Base-by-base conservation (phyloP, 495 filamentous ascomycete species). In the Aspergillus nidulans region DNA sequence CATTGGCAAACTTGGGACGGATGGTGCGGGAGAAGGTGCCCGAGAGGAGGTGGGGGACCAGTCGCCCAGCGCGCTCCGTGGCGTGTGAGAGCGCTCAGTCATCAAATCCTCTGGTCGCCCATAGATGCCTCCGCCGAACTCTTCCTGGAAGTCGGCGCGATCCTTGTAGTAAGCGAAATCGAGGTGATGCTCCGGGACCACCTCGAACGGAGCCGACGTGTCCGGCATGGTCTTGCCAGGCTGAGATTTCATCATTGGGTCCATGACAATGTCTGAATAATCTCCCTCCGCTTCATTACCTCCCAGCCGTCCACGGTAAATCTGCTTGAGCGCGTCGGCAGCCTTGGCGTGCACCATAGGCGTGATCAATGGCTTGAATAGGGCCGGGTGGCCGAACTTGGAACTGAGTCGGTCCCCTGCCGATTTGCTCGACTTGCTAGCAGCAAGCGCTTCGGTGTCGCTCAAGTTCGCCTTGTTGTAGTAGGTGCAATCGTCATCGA, bases 331-430 rank as follows among this genome's bases (percentile, higher is more conserved):
- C 32, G 90, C 78, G 47, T 91, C 88, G 55, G 91, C 85, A 16
- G 91, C 90, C 66, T 87, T 92, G 38, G 89, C 89, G 58, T 94
- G 88, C 10, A 98, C 92, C 94, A 98, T 98, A 0, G 94, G 94
- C 0, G 90, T 95, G 59, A 92, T 89, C 45, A 98, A 81, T 7
- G 87, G 85, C 60, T 87, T 88, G 72, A 89, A 95, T 18, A 98
- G 82, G 12, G 88, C 92, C 15, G 94, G 94, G 65, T 97, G 89
- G 4, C 91, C 91, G 69, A 96, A 98, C 38, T 90, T 84, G 38
- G 85, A 78, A 32, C 79, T 86, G 3, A 97, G 82, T 19, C 88
- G 85, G 51, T 95, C 91, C 39, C 77, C 83, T 2, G 74, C 69
- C 56, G 80, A 81, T 56, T 79, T 78, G 63, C 74, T 68, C 12